phyloP scores from a whole-genome alignment of 441 rosid genomes.

The Mallotus repandus region DNA sequence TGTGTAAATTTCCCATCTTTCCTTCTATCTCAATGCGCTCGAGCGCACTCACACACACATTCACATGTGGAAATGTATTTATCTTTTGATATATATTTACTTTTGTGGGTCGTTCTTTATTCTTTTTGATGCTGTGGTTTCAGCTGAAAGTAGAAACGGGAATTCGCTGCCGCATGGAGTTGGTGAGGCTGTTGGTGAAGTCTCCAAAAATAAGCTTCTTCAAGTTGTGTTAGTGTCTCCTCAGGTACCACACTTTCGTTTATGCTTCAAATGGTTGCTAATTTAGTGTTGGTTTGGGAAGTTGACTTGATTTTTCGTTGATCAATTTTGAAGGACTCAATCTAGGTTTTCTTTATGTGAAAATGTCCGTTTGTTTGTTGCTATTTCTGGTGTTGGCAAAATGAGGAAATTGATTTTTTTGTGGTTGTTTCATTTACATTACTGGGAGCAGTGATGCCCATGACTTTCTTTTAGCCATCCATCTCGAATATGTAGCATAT shows the following conservation, averaged over 20 bases:
- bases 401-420: background rate
- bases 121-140: slow-evolving; percentile 18
- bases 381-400: background rate
- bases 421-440: no score
- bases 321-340: background rate
- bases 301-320: background rate
- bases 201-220: slow-evolving; percentile 55
- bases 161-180: slow-evolving; percentile 44
- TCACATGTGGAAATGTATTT: background rate
- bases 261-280: background rate
- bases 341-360: background rate
- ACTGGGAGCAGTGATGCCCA: no score
- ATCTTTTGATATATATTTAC: background rate
- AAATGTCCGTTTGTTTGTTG: background rate
- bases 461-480: no score
- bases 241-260: slow-evolving; percentile 45
- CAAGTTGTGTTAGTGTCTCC: slow-evolving; percentile 95
- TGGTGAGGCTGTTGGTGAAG: slow-evolving; percentile 43
- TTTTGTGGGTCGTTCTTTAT: slow-evolving; percentile 3
- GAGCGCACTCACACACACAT: background rate
- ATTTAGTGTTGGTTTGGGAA: background rate
- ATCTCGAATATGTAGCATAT: no score
- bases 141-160: slow-evolving; percentile 47
- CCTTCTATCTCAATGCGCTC: background rate
- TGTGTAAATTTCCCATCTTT: slow-evolving; percentile 30